Conservation (phyloP, 106 monocot species). For the Allium sativum region DNA sequence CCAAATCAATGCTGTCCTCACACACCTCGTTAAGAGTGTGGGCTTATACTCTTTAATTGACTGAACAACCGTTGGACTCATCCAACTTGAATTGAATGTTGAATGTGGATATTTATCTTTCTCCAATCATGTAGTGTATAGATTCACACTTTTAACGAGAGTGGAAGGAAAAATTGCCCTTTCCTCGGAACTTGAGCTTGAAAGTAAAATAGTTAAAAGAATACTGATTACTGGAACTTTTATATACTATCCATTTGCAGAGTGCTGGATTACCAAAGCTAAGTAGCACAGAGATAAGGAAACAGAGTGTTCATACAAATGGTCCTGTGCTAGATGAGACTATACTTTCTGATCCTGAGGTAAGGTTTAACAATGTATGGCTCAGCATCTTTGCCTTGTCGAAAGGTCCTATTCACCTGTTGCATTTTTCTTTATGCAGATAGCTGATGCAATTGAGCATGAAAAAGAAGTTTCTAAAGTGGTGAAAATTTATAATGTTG, state of each 20-base stretch:
- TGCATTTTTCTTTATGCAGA: slow-evolving; percentile 27
- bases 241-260: slow-evolving; percentile 24
- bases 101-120: background rate
- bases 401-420: no score
- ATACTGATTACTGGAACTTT: background rate
- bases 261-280: slow-evolving; percentile 64
- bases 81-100: background rate
- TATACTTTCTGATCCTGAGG: slow-evolving; percentile 84
- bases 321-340: slow-evolving; percentile 90
- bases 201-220: no score
- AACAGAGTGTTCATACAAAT: slow-evolving; percentile 79
- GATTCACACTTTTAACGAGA: no score
- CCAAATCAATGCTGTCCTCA: no score
- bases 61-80: no score
- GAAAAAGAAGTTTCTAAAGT: slow-evolving; percentile 79
- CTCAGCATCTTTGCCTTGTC: no score
- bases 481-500: slow-evolving; percentile 72
- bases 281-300: slow-evolving; percentile 87
- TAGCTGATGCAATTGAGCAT: slow-evolving; percentile 71
- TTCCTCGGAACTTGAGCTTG: no score
- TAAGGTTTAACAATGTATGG: slow-evolving; percentile 7
- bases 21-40: no score
- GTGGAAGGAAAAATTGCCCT: no score
- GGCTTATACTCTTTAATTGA: no score
- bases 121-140: background rate